Base-by-base conservation (phyloP, 805 yeast species). In the Candida fluviatilis region DNA sequence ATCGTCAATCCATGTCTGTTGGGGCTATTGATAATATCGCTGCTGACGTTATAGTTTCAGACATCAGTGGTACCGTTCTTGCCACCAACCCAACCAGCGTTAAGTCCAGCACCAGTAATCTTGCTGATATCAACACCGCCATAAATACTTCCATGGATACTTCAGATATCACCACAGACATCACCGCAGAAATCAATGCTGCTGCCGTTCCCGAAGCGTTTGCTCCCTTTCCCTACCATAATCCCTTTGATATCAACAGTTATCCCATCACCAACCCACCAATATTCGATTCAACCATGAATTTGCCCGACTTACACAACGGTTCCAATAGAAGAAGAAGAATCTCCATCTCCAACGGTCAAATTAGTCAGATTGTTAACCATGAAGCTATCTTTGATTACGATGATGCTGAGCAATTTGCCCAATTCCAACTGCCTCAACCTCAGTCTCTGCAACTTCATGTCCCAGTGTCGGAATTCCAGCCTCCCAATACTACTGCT, bases 331-430 rank as follows among this genome's bases (percentile, higher is more conserved):
- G 73, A 33, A 66, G 82, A 53, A 68, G 93, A 55, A 72, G 95
- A 54, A 80, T 84, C 2, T 84, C 93, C 31, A 84, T 84, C 37
- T 82, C 91, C 8, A 84, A 84, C 60, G 95, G 95, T 51, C 95
- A 84, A 53, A 84, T 84, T 47, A 85, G 89, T 34, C 95, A 84
- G 52, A 74, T 84, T 25, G 72, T 77, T 31, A 66, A 58, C 48
- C 73, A 69, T 47, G 73, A 66, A 43, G 70, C 70, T 2, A 53
- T 56, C 18, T 58, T 58, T 37, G 55, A 58, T 30, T 50, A 54
- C 35, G 63, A 62, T 2, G 39, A 37, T 33, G 19, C 13, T n/a
- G n/a, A n/a, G n/a, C n/a, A n/a, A n/a, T n/a, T n/a, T n/a, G n/a
- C n/a, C n/a, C 11, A 35, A 14, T 33, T 24, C 38, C 38, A 36